These are phyloP conservation scores for Zasmidium angulare DNA, from an alignment of 2,329 filamentous ascomycete species.

Conservation along the genomic window DNA sequence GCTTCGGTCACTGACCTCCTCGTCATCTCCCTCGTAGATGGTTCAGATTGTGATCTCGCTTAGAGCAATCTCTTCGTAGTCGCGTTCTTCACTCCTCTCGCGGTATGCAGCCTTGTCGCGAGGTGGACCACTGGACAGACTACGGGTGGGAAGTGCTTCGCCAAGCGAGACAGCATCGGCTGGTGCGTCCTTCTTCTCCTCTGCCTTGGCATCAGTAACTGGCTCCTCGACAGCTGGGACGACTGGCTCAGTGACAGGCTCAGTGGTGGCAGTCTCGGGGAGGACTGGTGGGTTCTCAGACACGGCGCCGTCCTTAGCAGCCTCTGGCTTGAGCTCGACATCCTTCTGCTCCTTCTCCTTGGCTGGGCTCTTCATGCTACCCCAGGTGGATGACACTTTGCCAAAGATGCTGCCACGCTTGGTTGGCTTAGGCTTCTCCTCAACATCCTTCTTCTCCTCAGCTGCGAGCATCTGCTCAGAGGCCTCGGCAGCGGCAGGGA, in stretches of 20 bases:
- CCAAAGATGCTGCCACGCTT: slow-evolving; percentile 87
- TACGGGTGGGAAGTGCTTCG: no score
- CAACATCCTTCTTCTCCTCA: slow-evolving; percentile 41
- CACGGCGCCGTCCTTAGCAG: slow-evolving; percentile 50
- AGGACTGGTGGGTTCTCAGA: slow-evolving; percentile 37
- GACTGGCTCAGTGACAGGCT: slow-evolving; percentile 34
- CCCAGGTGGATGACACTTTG: slow-evolving; percentile 66
- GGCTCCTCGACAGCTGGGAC: slow-evolving; percentile 37
- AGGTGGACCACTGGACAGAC: no score
- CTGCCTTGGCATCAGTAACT: slow-evolving; percentile 35
- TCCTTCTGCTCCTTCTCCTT: slow-evolving; percentile 72
- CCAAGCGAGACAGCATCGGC: slow-evolving; percentile 38
- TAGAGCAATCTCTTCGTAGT: no score
- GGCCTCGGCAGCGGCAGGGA: slow-evolving; percentile 30
- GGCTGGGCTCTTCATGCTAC: slow-evolving; percentile 53
- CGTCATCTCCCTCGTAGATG: no score
- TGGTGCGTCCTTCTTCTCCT: slow-evolving; percentile 41
- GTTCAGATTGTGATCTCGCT: no score
- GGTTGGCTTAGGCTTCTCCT: slow-evolving; percentile 61
- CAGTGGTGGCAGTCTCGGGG: slow-evolving; percentile 45
- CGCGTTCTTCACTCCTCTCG: no score
- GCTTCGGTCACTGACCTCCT: no score
- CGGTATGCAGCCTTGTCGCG: no score
- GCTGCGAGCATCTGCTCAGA: slow-evolving; percentile 41
- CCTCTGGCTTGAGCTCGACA: slow-evolving; percentile 58